Base-by-base conservation (phyloP, 306 rosid genomes). In the Acacia acuminata region DNA sequence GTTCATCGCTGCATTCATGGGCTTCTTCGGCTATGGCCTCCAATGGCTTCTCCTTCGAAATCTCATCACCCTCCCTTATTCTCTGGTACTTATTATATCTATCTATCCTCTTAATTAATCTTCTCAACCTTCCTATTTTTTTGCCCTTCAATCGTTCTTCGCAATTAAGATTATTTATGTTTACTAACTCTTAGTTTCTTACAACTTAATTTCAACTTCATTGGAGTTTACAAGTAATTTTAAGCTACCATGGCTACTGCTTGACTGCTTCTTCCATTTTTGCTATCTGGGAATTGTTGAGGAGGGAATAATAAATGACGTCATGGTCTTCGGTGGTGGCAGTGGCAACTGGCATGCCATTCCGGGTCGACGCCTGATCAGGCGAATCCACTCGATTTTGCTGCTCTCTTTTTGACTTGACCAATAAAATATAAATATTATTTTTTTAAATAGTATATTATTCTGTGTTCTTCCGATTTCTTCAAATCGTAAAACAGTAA, bases 21-120 rank as follows among this genome's bases (percentile, higher is more conserved):
- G 99, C 1, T 44, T 94, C 14, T 0, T 92, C 53, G 98, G 96
- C 2, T 96, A 96, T 56, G 99, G 94, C 16, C 53, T 92, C 10
- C 99, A 96, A 24, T 96, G 98, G 97, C 99, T 96, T 4, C 84
- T 94, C 84, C 84, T 96, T 55, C 42, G 85, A 1, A 48, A 81
- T 32, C 0, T 91, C 87, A 84, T 96, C 22, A 30, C 92, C 72
- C 53, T 96, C 80, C 99, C 99, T 71, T 96, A 96, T 89, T 83
- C 80, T 69, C 83, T 92, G 94, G 99, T 93, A 70, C 25, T 42
- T 38, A 2, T 3, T 6, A 50, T 50, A 16, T 50, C 56, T 4
- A 69, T 51, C 56, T 66, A 70, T 16, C 16, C 60, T 40, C 47
- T n/a, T 27, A 3, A 61, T 25, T 13, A 55, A 19, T 55, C 63